Conservation (phyloP, 2,329 filamentous ascomycete genomes). For the Thermomyces lanuginosus region DNA sequence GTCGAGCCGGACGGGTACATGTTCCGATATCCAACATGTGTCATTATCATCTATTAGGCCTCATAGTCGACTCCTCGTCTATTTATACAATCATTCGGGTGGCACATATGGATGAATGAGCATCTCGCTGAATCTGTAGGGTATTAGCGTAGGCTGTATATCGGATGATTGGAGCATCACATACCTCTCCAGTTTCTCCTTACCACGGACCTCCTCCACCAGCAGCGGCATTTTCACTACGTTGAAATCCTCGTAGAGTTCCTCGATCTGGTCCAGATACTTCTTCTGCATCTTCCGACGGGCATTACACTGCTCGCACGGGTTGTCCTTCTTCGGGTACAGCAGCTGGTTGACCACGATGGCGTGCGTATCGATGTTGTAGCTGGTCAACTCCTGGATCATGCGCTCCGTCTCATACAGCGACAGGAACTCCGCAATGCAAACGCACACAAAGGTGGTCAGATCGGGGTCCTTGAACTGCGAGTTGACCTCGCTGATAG, state of each 20-base stretch:
- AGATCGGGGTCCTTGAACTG: conserved; percentile 96
- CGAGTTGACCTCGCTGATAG: conserved; percentile 86
- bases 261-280: conserved; percentile 95
- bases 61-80: conserved; percentile 2
- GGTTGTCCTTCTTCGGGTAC: conserved; percentile 70
- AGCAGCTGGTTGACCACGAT: conserved; percentile 97
- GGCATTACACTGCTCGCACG: conserved; percentile 90
- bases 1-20: too few relatives aligned
- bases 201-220: conserved; percentile 88
- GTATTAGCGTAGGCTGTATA: conserved; percentile 7
- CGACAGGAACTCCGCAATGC: conserved; percentile 91
- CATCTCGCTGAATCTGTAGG: conserved; percentile 33
- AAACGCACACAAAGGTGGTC: conserved; percentile 95
- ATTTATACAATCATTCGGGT: conserved; percentile 17
- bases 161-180: conserved; percentile 9
- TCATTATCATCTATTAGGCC: conserved; percentile 7
- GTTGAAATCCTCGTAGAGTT: conserved; percentile 97
- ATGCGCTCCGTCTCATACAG: conserved; percentile 98
- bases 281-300: conserved; percentile 98
- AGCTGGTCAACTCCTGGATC: conserved; percentile 92
- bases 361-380: conserved; percentile 87
- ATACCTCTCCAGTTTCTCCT: conserved; percentile 77
- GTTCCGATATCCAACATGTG: too few relatives aligned
- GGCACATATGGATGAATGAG: conserved; percentile 33
- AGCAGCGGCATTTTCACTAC: conserved; percentile 96